phyloP scores from a whole-genome alignment of 176 grass and related monocot genomes.

The Raddia distichophylla region DNA sequence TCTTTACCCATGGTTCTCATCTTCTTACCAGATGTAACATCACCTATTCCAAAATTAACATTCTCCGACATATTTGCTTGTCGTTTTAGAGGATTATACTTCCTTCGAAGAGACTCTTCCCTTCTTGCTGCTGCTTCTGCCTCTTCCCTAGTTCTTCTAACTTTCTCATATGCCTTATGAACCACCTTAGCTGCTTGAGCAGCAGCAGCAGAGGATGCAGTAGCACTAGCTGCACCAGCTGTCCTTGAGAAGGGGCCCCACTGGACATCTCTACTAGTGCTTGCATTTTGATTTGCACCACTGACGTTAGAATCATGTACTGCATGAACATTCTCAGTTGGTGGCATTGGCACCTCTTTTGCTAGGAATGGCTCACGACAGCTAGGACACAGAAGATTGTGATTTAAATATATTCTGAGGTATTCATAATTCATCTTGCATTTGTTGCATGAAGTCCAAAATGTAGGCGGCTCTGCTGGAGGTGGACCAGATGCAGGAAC shows the following conservation, averaged over 20 bases:
- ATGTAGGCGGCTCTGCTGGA: constrained; percentile 23
- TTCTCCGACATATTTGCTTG: constrained; percentile 39
- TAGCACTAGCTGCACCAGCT: constrained; percentile 63
- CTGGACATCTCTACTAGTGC: constrained; percentile 37
- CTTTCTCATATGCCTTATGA: constrained; percentile 63
- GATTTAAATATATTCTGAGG: constrained; percentile 37
- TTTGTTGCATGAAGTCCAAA: constrained; percentile 58
- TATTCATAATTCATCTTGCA: constrained; percentile 62
- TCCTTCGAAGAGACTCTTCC: constrained; percentile 56
- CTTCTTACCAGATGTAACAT: constrained; percentile 34
- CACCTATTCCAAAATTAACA: constrained; percentile 21
- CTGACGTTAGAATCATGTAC: constrained; percentile 33
- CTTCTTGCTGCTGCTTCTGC: constrained; percentile 55
- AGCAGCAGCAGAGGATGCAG: constrained; percentile 61
- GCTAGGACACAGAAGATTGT: constrained; percentile 40
- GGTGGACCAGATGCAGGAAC: background rate
- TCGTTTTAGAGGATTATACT: constrained; percentile 59
- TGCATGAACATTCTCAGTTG: constrained; percentile 4
- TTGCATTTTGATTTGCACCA: constrained; percentile 41
- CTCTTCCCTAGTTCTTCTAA: constrained; percentile 56
- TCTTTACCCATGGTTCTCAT: constrained; percentile 30
- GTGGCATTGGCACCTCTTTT: constrained; percentile 39
- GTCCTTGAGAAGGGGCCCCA: constrained; percentile 63
- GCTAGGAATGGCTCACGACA: constrained; percentile 47
- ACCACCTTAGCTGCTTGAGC: constrained; percentile 62